Evolutionary conservation across 352 stramenopile genomes (phyloP), one percentile per base, ranked within the genome.

Genomic region (Pythium phragmiticola): DNA sequence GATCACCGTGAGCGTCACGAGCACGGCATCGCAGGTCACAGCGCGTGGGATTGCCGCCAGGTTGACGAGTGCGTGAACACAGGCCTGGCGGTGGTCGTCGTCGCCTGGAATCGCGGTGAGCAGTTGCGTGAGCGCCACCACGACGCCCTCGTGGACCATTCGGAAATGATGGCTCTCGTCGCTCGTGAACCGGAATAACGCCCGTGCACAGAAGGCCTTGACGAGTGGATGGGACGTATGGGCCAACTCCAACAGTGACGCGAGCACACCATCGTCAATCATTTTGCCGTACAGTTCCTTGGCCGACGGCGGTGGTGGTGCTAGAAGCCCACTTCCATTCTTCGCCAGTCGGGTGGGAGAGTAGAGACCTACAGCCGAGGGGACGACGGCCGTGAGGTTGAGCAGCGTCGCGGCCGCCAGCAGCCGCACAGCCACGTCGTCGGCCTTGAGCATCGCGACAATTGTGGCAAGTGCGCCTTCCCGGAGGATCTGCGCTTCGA

Each of bases 91-190:
- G 19, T 90, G 70, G 14, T 75, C 76, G 47, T 87, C 81, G 42
- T 82, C 76, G 4, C 61, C 76, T 1, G 74, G 68, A 4, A 82
- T 48, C 21, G 72, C 53, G 13, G 80, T 65, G 72, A 94, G 82
- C 30, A 94, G 72, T 64, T 91, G 82, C 26, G 80, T 78, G 26
- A 94, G 66, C 23, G 76, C 71, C 28, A 80, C 60, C 19, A 92
- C 85, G 8, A 79, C 74, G 36, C 85, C 85, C 46, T 94, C 85
- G 57, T 92, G 85, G 9, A 94, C 83, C 69, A 94, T 82, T 3
- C 80, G 72, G 54, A 91, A 90, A 69, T 92, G 85, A 19, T 89
- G 77, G 1, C 76, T 66, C 21, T 94, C 85, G 47, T 94, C 82
- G 33, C 82, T 75, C 7, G 81, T 88, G 30, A 94, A 83, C n/a